Base-by-base conservation (phyloP, 2,329 filamentous ascomycete genomes). In the Sclerotinia nivalis region DNA sequence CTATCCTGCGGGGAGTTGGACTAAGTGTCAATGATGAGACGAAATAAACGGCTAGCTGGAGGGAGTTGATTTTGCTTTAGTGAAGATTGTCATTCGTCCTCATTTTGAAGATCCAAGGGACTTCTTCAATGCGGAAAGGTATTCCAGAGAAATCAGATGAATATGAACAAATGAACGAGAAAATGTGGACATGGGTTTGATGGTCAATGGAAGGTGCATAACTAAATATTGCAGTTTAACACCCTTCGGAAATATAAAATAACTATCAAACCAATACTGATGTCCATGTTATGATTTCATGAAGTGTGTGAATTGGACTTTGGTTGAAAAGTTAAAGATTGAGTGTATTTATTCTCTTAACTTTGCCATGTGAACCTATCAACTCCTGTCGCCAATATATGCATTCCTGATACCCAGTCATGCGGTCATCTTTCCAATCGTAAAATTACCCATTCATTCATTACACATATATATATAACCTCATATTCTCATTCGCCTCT, bases 121-220 rank as follows among this genome's bases (percentile, higher is more conserved):
- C n/a, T 40, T 64, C 18, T 10, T 52, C 18, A 60, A 15, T 10
- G 18, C 15, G 28, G 47, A n/a, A 28, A n/a, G 15, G 13, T 40
- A 52, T 22, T 13, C 40, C 37, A 20, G 28, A 43, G 31, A 15
- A 25, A 45, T 45, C 37, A 31, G 20, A 66, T 43, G 34, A 55
- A 20, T 22, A 58, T 56, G 61, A 66, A 45, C 31, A 50, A 34
- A 45, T n/a, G 18, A 43, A 49, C 31, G 12, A 62, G 58, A 69
- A 50, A 52, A 47, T 50, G 20, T 25, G 47, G 25, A 66, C 20
- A 54, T 49, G 67, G 25, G 49, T 65, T 65, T 65, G 67, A 64
- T 65, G 25, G 67, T 55, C 31, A 40, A 6, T 5, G 28, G 5
- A 52, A 28, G 31, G 34, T 52, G 43, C 13, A 10, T 1, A 50